Evolutionary conservation across 805 yeast genomes (phyloP), one percentile per base, ranked within the genome.

Genomic region (Hermanozyma aechmeae): DNA sequence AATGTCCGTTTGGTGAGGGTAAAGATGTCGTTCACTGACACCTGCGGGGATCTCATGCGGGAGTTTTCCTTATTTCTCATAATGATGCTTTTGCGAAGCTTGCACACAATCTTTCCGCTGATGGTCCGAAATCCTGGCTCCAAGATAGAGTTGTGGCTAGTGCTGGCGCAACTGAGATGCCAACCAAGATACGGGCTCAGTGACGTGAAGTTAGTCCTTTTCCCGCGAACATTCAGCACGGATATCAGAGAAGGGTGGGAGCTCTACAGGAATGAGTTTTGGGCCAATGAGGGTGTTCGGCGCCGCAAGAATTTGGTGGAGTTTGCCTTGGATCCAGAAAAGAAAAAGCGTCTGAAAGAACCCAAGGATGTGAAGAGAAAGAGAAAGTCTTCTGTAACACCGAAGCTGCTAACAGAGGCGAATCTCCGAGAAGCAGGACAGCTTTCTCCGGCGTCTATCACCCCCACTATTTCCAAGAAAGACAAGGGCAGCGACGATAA

Each of bases 171-270:
- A 37, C 64, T 59, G 57, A 61, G 50, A 30, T 61, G 65, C 38
- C 79, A 72, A 47, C 76, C 81, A 1, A 56, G 79, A 35, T 65
- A 72, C n/a, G 95, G 94, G 1, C 52, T 62, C 20, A 70, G 72
- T 15, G 85, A 82, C 40, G 85, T 87, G 9, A 87, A 86, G 50
- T 51, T 92, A 6, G 80, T 84, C 7, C 61, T 92, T 31, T 79
- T 79, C 33, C 81, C 96, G 3, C 62, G 95, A 28, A 77, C 78
- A 1, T 92, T 89, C 54, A 73, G 74, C 35, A 76, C 92, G 0
- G 87, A 81, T 27, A 73, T 81, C 5, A 68, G 96, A 38, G 96
- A 87, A 51, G 87, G 85, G 7, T 89, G 98, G 97, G 98, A 89
- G 46, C 53, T 85, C 23, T 89, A 87, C 46, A 58, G 98, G 35